Percentiles rank a stretch among this genome's conserved stretches.
These are phyloP conservation scores for Nemania bipapillata DNA, from an alignment of 2,329 filamentous ascomycete species.

Conservation along the genomic window DNA sequence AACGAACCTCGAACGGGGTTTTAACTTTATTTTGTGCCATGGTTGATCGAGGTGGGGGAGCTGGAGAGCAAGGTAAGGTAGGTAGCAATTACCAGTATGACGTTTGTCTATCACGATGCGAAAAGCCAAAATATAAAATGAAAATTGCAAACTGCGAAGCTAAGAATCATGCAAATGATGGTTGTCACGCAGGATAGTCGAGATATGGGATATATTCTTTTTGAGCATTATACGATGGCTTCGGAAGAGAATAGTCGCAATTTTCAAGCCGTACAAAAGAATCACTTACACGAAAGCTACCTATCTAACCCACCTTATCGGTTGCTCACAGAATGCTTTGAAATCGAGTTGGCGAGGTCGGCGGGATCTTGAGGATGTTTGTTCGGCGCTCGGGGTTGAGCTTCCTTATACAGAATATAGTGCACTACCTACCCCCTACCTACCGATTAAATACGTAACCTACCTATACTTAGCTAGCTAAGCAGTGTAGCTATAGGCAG, in stretches of 20 bases:
- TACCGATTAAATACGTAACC: too few species aligned
- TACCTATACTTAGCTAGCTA: background rate
- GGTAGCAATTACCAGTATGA: slow-evolving; percentile 7
- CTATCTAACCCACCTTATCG: slow-evolving; percentile 39
- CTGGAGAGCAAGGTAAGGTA: background rate
- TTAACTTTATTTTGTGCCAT: slow-evolving; percentile 51
- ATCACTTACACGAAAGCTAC: slow-evolving; percentile 47
- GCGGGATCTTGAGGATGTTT: slow-evolving; percentile 18
- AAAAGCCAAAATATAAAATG: slow-evolving; percentile 43
- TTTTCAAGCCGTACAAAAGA: slow-evolving; percentile 35
- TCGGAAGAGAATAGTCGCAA: slow-evolving; percentile 24
- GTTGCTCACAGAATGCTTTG: slow-evolving; percentile 50
- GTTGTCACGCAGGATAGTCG: slow-evolving; percentile 44
- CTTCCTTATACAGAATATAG: too few species aligned
- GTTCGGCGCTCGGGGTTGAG: slow-evolving; percentile 37
- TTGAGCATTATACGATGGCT: slow-evolving; percentile 42
- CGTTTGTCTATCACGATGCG: slow-evolving; percentile 41
- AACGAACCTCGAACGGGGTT: slow-evolving; percentile 52
- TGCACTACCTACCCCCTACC: too few species aligned
- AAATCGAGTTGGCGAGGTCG: slow-evolving; percentile 48
- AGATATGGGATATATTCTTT: slow-evolving; percentile 43
- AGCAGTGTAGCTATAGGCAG: background rate
- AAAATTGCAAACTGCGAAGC: slow-evolving; percentile 43
- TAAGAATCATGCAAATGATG: slow-evolving; percentile 41
- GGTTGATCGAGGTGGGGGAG: slow-evolving; percentile 25